These are phyloP conservation scores for Skeletonema tropicum DNA, from an alignment of 108 stramenopile species.

Conservation along the genomic window DNA sequence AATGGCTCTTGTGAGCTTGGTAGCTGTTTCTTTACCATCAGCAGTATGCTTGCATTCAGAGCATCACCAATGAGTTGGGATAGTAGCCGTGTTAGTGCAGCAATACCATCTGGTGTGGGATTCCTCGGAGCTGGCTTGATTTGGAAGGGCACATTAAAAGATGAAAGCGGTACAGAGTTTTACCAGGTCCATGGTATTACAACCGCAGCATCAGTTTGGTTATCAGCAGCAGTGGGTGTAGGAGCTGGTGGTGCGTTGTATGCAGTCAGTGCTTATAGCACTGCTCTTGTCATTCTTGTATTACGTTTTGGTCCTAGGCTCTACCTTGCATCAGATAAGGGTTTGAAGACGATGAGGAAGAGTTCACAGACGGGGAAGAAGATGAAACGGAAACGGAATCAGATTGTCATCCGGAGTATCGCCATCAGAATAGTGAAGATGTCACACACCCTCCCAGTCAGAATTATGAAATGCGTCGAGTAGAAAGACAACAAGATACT, in stretches of 20 bases:
- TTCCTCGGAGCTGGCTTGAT: constrained; percentile 55
- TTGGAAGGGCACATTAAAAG: constrained; percentile 44
- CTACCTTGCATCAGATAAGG: constrained; percentile 20
- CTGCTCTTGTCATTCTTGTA: constrained; percentile 23
- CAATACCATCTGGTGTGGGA: constrained; percentile 55
- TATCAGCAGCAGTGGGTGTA: constrained; percentile 28
- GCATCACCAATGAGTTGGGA: constrained; percentile 87
- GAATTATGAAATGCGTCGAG: background rate
- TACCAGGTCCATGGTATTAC: constrained; percentile 57
- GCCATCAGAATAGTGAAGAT: background rate
- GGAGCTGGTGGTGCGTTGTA: constrained; percentile 54
- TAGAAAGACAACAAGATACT: background rate
- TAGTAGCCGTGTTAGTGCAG: constrained; percentile 38
- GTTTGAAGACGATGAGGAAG: constrained; percentile 27
- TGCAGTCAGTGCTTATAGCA: constrained; percentile 29
- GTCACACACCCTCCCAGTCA: background rate
- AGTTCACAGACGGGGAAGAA: constrained; percentile 19
- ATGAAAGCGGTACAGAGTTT: constrained; percentile 17
- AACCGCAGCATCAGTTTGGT: constrained; percentile 46
- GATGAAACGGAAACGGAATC: background rate
- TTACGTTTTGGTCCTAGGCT: constrained; percentile 30
- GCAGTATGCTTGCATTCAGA: constrained; percentile 73
- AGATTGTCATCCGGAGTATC: background rate
- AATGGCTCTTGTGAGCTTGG: constrained; percentile 86
- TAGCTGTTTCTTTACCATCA: constrained; percentile 85